Base-by-base conservation (phyloP, 352 stramenopile species). In the Pelagophyceae sp. region DNA sequence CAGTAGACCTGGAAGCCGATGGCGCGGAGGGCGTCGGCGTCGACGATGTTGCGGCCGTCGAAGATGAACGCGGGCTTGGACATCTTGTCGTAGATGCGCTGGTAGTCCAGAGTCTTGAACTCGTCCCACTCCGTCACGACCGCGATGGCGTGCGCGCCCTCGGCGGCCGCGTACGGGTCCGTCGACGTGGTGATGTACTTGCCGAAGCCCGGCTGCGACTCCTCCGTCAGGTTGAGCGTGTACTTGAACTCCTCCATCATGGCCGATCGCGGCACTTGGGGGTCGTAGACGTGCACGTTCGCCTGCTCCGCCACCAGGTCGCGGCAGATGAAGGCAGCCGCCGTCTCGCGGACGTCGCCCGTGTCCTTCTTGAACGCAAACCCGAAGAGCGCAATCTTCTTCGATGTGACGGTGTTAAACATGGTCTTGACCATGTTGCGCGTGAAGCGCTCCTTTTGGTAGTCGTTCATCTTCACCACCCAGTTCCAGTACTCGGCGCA, bases 351-450 rank as follows among this genome's bases (percentile, higher is more conserved):
- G 58, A 97, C 96, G 86, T 99, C 97, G 32, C 96, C 96, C 58
- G 97, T 99, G 87, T 99, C 95, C 83, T 98, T 98, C 91, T 99
- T 99, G 87, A 99, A 99, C 25, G 97, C 96, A 85, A 98, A 99
- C 78, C 97, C 97, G 25, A 99, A 90, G 77, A 99, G 87, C 72
- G 94, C 96, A 83, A 99, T 99, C 84, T 98, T 98, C 86, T 99
- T 99, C 81, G 96, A 96, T 35, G 95, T 98, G 38, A 99, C 94
- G 38, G 95, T 99, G 90, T 99, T 98, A 84, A 99, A 99, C 96
- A 99, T 99, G 58, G 87, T 87, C 20, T 87, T 84, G 65, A 99
- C 94, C 84, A 99, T 98, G 65, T 94, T 98, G 78, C 96, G 91
- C 5, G 93, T 95, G 83, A 99, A 99, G n/a, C 97, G 91, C 37